Percentiles rank a stretch among this genome's conserved stretches.
Evolutionary conservation across 805 yeast species (phyloP).

Genomic region (Candida vaughaniae): DNA sequence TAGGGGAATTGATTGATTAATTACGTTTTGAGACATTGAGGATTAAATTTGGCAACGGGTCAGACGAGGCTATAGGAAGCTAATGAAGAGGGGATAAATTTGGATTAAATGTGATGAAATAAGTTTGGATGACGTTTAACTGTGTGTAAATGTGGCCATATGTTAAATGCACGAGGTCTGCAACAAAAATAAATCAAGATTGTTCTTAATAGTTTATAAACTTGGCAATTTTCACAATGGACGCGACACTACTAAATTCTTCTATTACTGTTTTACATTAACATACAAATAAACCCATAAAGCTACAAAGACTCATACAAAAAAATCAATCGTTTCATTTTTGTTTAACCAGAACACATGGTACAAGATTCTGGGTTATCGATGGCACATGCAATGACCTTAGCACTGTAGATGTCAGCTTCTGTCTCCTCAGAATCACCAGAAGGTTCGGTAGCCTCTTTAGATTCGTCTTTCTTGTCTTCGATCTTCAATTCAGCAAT

Average conservation of each 20-base stretch:
- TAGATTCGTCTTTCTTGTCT: conserved; percentile 16
- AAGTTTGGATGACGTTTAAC: no score
- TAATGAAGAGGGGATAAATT: no score
- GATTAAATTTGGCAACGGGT: no score
- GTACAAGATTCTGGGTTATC: conserved; percentile 97
- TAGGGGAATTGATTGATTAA: conserved; percentile 1
- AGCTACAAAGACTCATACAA: conserved; percentile 5
- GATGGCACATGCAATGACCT: conserved; percentile 95
- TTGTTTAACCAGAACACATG: conserved; percentile 90
- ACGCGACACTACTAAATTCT: conserved; percentile 1
- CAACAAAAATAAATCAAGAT: no score
- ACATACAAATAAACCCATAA: conserved; percentile 7
- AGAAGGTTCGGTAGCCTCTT: conserved; percentile 10
- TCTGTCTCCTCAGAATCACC: conserved; percentile 31
- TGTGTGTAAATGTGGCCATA: no score
- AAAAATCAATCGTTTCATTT: conserved; percentile 5
- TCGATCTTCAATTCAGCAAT: conserved; percentile 45
- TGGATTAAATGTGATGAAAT: no score
- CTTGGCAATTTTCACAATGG: not conserved
- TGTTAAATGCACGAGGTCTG: no score
- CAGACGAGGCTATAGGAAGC: no score
- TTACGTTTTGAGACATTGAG: not conserved
- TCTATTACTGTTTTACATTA: conserved; percentile 5
- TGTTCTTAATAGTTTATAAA: no score
- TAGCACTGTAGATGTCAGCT: conserved; percentile 84